Evolutionary conservation across 2,329 filamentous ascomycete species (phyloP).

Genomic region (Aspergillus puulaauensis): DNA sequence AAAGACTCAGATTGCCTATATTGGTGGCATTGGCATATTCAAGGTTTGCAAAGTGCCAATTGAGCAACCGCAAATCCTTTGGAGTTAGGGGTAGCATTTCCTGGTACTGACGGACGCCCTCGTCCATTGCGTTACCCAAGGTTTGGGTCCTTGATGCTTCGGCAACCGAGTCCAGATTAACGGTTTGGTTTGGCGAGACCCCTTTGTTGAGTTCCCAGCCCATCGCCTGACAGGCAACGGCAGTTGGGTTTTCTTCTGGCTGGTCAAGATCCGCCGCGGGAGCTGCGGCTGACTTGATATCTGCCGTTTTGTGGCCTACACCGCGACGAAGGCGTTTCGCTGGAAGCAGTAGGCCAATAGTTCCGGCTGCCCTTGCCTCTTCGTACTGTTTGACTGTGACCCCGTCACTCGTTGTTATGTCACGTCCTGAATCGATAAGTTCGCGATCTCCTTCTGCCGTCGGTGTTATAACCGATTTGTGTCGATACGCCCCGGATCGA

Average conservation of each 20-base stretch:
- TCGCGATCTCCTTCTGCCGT: conserved; percentile 80
- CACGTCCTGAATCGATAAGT: conserved; percentile 77
- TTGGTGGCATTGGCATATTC: conserved; percentile 96
- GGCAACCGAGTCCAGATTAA: conserved; percentile 69
- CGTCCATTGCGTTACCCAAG: conserved; percentile 86
- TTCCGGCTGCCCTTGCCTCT: conserved; percentile 64
- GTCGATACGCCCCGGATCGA: conserved; percentile 85
- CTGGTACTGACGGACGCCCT: conserved; percentile 86
- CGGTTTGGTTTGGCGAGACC: conserved; percentile 61
- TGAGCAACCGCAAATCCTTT: conserved; percentile 85
- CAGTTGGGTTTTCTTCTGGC: conserved; percentile 68
- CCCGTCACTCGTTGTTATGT: conserved; percentile 68
- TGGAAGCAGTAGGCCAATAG: conserved; percentile 43
- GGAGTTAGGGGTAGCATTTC: conserved; percentile 77
- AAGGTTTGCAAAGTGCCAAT: conserved; percentile 97
- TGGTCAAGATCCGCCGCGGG: conserved; percentile 62
- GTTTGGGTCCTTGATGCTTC: conserved; percentile 65
- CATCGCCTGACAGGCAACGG: conserved; percentile 73
- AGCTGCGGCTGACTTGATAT: conserved; percentile 49
- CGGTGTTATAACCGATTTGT: conserved; percentile 67
- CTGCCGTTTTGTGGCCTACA: conserved; percentile 47
- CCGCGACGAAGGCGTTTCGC: conserved; percentile 45
- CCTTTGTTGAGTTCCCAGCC: conserved; percentile 76
- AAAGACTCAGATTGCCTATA: conserved; percentile 80
- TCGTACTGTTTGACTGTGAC: conserved; percentile 73